Evolutionary conservation across 306 rosid genomes (phyloP).

Genomic region (Abrus pulchellus): DNA sequence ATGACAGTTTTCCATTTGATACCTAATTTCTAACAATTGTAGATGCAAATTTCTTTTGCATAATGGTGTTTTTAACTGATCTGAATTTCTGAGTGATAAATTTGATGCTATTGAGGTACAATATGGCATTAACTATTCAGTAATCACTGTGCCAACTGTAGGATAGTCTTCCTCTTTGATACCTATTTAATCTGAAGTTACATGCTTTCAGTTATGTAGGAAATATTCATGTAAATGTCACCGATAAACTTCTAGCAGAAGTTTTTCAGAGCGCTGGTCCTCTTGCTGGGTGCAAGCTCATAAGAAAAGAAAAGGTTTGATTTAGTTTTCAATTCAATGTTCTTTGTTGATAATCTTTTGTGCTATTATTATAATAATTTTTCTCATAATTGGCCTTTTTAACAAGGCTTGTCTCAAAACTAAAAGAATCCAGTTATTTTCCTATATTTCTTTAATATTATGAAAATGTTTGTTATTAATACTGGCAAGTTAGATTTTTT

Average conservation of each 20-base stretch:
- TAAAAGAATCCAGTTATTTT: conserved; percentile 4
- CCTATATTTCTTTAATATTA: background rate
- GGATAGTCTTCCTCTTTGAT: conserved; percentile 29
- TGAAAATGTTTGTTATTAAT: conserved; percentile 23
- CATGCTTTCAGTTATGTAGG: conserved; percentile 69
- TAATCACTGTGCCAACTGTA: conserved; percentile 16
- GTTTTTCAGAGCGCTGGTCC: conserved; percentile 74
- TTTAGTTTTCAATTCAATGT: conserved; percentile 37
- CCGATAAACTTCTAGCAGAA: conserved; percentile 70
- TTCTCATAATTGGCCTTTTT: conserved; percentile 22
- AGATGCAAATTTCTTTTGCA: conserved; percentile 22
- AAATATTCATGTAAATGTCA: conserved; percentile 72
- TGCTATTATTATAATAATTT: conserved; percentile 14
- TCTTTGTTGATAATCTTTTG: conserved; percentile 34
- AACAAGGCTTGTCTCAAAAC: conserved; percentile 6
- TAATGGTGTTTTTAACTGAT: conserved; percentile 19
- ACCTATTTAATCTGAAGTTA: conserved; percentile 40
- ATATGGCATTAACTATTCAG: background rate
- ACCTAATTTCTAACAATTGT: conserved; percentile 4
- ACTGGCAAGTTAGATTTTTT: background rate
- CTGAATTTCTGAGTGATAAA: conserved; percentile 22
- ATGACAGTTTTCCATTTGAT: background rate
- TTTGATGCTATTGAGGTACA: conserved; percentile 36
- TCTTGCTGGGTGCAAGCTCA: conserved; percentile 75
- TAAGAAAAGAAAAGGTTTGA: conserved; percentile 68